phyloP scores from a whole-genome alignment of 352 stramenopile genomes.

The Globisporangium solare region DNA sequence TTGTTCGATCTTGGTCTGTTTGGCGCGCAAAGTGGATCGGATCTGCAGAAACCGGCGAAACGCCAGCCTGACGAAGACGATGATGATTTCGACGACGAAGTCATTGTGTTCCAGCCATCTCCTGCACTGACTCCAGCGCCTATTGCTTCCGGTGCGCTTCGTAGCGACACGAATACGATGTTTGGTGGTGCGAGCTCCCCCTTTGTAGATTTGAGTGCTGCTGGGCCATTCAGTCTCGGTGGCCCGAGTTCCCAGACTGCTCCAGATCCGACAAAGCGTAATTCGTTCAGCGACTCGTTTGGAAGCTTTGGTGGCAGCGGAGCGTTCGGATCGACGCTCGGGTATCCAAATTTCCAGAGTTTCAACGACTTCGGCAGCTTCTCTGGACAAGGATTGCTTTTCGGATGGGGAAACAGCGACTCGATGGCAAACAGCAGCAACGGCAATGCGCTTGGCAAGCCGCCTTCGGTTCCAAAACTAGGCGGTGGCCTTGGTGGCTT shows the following conservation, averaged over 20 bases:
- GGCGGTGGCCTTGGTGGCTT: slow-evolving; percentile 3
- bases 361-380: slow-evolving; percentile 47
- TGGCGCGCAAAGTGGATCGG: slow-evolving; percentile 10
- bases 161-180: slow-evolving; percentile 18
- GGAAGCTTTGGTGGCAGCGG: slow-evolving; percentile 13
- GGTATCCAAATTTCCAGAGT: slow-evolving; percentile 61
- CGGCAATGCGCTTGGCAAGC: slow-evolving; percentile 8
- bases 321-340: slow-evolving; percentile 41
- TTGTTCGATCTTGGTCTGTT: slow-evolving; percentile 32
- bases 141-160: slow-evolving; percentile 21
- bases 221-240: slow-evolving; percentile 15
- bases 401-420: slow-evolving; percentile 45
- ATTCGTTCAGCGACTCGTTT: slow-evolving; percentile 12
- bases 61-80: slow-evolving; percentile 30
- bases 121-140: slow-evolving; percentile 27
- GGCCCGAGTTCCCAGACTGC: slow-evolving; percentile 17
- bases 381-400: slow-evolving; percentile 31
- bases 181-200: slow-evolving; percentile 10
- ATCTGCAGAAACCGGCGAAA: slow-evolving; percentile 7
- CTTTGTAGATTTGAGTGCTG: slow-evolving; percentile 14
- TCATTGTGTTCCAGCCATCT: slow-evolving; percentile 80
- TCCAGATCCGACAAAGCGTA: slow-evolving; percentile 11
- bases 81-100: slow-evolving; percentile 83
- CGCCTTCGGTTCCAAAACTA: slow-evolving; percentile 11
- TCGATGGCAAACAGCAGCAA: slow-evolving; percentile 14